These are phyloP conservation scores for Salinomyces thailandicus DNA, from an alignment of 2,329 filamentous ascomycete genomes.

Conservation along the genomic window DNA sequence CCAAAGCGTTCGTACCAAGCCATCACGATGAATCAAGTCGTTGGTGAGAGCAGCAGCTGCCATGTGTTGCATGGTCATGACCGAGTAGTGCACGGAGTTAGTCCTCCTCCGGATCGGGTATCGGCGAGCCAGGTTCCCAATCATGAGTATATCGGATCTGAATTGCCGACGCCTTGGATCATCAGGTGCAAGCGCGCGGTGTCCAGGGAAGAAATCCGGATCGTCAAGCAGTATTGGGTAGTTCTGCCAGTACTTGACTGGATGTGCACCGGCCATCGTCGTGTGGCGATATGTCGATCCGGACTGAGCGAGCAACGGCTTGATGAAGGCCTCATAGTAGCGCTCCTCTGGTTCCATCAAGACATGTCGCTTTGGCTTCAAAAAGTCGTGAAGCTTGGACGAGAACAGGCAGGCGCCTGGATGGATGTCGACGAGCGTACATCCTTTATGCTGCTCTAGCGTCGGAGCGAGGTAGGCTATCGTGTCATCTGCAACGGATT, in stretches of 20 bases:
- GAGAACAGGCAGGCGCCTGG: conserved; percentile 75
- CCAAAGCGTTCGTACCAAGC: conserved; percentile 66
- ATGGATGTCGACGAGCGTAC: conserved; percentile 79
- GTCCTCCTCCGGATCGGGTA: conserved; percentile 1
- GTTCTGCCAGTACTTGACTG: conserved; percentile 15
- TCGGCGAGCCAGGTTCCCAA: conserved; percentile 26
- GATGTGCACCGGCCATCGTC: conserved; percentile 15
- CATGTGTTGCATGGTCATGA: conserved; percentile 52
- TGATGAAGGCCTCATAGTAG: conserved; percentile 51
- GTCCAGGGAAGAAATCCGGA: conserved; percentile 42
- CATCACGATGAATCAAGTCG: conserved; percentile 55
- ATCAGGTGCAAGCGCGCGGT: conserved; percentile 34
- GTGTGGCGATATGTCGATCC: conserved; percentile 41
- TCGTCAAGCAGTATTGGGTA: conserved; percentile 45
- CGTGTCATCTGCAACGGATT: conserved; percentile 49
- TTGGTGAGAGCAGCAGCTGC: conserved; percentile 41
- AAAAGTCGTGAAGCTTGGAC: conserved; percentile 57
- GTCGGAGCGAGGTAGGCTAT: conserved; percentile 58
- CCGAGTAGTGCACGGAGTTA: conserved; percentile 1
- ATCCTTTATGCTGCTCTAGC: conserved; percentile 60
- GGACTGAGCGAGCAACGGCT: conserved; percentile 30
- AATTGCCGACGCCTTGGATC: conserved; percentile 36
- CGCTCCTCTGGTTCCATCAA: conserved; percentile 62
- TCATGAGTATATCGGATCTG: conserved; percentile 62
- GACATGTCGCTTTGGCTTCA: conserved; percentile 73